Evolutionary conservation across 371 early-diverging fungal genomes (phyloP), one percentile per base, ranked within the genome.

Genomic region (Lichtheimia ramosa): DNA sequence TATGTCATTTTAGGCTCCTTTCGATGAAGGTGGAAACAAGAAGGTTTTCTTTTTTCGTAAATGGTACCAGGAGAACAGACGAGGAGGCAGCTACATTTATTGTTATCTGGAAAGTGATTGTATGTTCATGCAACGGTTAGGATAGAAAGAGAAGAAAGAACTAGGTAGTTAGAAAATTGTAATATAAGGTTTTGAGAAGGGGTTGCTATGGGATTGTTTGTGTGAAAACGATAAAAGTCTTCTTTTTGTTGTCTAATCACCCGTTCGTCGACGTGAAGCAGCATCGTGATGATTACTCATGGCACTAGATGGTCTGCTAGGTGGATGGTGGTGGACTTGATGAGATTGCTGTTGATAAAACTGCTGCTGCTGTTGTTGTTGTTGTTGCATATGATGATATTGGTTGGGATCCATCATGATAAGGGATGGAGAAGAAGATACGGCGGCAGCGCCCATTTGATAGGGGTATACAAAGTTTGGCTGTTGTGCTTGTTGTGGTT

Each of bases 401-500:
- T 34, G 34, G 10, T 34, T 34, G 34, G 34, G 34, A 14, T 58
- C 58, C 58, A 58, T 5, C 40, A 50, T 49, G 1, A 50, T n/a
- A 8, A 58, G 43, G 16, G 58, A 58, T 13, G 50, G 50, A 3
- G 58, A 58, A n/a, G 58, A 46, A 46, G 46, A 58, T 41, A 40
- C 49, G 40, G 39, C 28, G 25, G 20, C 46, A 15, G 27, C 48
- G 43, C 52, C 27, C 52, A 42, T 53, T 43, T 25, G 25, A 43
- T 59, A 59, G 43, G 59, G 59, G 59, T 59, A 59, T 59, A 59
- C 53, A 40, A 49, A 41, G 24, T 42, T 51, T 41, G 51, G 59
- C 18, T 59, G 59, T 42, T 51, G 59, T 25, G 49, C 51, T 50
- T 43, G 56, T n/a, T 56, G 46, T 23, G 46, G 58, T 16, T 49